Evolutionary conservation across 1,284 basidiomycete genomes (phyloP), one percentile per base, ranked within the genome.

Genomic region (Tilletia horrida): DNA sequence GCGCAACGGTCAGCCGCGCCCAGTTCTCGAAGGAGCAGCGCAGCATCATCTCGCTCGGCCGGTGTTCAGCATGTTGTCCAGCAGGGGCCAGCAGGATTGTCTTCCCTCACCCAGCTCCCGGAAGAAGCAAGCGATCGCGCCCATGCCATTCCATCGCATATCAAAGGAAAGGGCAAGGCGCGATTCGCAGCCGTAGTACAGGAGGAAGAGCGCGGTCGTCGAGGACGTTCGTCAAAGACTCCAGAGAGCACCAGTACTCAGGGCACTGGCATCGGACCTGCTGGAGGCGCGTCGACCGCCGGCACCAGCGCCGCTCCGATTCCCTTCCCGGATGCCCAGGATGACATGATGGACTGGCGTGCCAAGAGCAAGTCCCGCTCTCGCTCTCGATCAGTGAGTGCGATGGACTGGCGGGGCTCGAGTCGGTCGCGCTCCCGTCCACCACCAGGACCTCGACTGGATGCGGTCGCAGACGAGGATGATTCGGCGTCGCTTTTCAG

Each of bases 321-420:
- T 14, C 23, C 50, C 1, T 48, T 18, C 16, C 27, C 21, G 3
- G 23, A 21, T 52, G 21, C 50, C 6, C n/a, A 13, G 90, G 76
- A 76, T 16, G 75, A 78, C 16, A 68, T 72, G 31, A 77, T 81
- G 68, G 80, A 82, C 47, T 81, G 81, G 80, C 73, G 80, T 43
- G 75, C 74, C 48, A 79, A 76, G 66, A 81, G 76, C 62, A 77
- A 81, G 66, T 79, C 75, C 29, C 76, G 80, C 9, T 83, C 74
- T 81, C 86, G 67, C 21, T 81, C 85, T 86, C 75, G 72, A n/a
- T 76, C 70, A 64, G 80, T 83, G 21, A 85, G 84, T 73, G 82
- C 83, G 47, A 96, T 97, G 90, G 95, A 97, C 81, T 97, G 94
- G 93, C 87, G 93, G 55, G 90, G 90, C 21, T 88, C 92, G 78